phyloP scores from a whole-genome alignment of 2,329 filamentous ascomycete species.

The Mycocentrospora acerina region DNA sequence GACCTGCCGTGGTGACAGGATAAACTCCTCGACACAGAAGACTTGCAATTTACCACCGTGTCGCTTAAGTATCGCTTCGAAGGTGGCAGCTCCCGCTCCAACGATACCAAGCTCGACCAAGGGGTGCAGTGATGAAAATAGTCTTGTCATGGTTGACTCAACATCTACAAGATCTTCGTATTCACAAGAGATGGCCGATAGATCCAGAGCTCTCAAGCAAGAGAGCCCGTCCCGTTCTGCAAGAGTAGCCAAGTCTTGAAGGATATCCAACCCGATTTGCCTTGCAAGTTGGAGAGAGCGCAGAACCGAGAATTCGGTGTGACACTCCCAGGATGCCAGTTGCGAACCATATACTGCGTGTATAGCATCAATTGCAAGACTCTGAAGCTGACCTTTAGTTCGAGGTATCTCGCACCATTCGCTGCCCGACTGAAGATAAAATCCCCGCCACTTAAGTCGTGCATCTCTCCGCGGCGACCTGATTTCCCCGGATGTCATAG shows the following conservation, averaged over 20 bases:
- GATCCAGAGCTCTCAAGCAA: too few species aligned
- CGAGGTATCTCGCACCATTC: not conserved
- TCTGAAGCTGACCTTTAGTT: not conserved
- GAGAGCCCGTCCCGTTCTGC: too few species aligned
- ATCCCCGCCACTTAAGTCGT: conserved; percentile 1
- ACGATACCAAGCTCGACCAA: too few species aligned
- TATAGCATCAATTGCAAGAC: not conserved
- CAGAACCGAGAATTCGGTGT: too few species aligned
- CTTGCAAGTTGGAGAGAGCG: too few species aligned
- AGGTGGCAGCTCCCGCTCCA: not conserved
- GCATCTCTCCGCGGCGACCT: not conserved
- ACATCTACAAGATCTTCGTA: too few species aligned
- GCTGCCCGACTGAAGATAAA: conserved; percentile 1
- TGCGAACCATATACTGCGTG: not conserved
- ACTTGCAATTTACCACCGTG: conserved; percentile 1
- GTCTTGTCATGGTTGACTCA: too few species aligned
- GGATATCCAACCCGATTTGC: too few species aligned
- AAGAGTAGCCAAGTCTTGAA: too few species aligned
- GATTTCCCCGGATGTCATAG: conserved; percentile 1
- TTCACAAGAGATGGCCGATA: too few species aligned
- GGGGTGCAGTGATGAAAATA: too few species aligned
- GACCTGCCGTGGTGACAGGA: not conserved
- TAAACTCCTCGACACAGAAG: not conserved
- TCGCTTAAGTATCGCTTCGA: not conserved
- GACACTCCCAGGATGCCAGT: too few species aligned